phyloP scores from a whole-genome alignment of 768 basidiomycete genomes.

The Paxillus involutus region DNA sequence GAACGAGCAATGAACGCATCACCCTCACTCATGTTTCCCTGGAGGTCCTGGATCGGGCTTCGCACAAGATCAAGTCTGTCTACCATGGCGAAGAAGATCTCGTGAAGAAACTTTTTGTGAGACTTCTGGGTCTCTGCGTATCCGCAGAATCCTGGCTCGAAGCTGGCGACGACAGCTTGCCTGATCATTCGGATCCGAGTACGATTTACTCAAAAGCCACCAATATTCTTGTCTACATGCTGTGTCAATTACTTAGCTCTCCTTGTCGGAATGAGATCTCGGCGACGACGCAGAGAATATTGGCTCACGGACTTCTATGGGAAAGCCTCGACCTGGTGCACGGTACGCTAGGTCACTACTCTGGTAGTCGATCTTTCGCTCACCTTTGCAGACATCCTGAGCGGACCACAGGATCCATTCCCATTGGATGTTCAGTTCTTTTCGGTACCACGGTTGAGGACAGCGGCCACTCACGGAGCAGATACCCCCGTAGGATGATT shows the following conservation, averaged over 20 bases:
- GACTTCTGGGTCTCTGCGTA: constrained; percentile 53
- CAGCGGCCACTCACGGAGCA: constrained; percentile 28
- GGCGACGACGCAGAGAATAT: constrained; percentile 14
- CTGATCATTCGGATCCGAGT: constrained; percentile 44
- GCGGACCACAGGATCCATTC: constrained; percentile 34
- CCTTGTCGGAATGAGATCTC: constrained; percentile 17
- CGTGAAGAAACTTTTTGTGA: constrained; percentile 48
- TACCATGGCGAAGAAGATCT: constrained; percentile 45
- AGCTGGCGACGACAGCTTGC: constrained; percentile 37
- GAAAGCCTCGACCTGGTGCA: constrained; percentile 15
- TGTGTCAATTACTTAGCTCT: constrained; percentile 35
- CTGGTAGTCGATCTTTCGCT: background rate
- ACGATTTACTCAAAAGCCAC: constrained; percentile 49
- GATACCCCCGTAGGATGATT: constrained; percentile 33
- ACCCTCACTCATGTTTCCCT: constrained; percentile 53
- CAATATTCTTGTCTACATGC: constrained; percentile 41
- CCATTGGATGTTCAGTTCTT: constrained; percentile 42
- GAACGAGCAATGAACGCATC: constrained; percentile 55
- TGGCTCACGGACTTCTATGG: constrained; percentile 21
- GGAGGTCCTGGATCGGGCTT: constrained; percentile 52
- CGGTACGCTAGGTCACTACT: constrained; percentile 2
- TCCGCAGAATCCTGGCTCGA: constrained; percentile 62
- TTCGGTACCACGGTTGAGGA: constrained; percentile 35
- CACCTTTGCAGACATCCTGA: constrained; percentile 34
- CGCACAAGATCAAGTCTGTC: constrained; percentile 50